phyloP scores from a whole-genome alignment of 225 moss, liverwort and hornwort genomes.

The Takakia lepidozioides region DNA sequence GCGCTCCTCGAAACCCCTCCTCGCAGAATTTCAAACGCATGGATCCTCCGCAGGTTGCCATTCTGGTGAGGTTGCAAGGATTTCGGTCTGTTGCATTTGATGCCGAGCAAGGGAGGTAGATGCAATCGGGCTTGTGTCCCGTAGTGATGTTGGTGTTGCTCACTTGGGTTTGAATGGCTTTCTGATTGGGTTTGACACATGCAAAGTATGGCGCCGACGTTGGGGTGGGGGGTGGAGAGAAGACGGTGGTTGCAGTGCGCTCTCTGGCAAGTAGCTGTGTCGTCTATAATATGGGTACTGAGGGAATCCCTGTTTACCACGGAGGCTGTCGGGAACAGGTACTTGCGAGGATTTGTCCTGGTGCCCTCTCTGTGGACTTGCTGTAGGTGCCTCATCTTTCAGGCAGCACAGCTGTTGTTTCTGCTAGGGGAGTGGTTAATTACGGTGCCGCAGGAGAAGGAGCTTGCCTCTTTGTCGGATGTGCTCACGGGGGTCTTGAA shows the following conservation, averaged over 20 bases:
- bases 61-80: no score
- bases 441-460: slow-evolving; percentile 51
- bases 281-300: slow-evolving; percentile 36
- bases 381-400: slow-evolving; percentile 50
- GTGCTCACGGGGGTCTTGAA: slow-evolving; percentile 29
- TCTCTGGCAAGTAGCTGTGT: slow-evolving; percentile 57
- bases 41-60: no score
- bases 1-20: no score
- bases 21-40: no score
- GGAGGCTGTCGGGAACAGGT: slow-evolving; percentile 9
- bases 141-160: no score
- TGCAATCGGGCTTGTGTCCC: no score
- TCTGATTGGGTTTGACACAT: no score
- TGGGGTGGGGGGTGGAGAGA: slow-evolving; percentile 60
- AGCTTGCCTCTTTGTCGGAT: slow-evolving; percentile 39
- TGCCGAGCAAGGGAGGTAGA: no score
- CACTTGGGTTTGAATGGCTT: no score
- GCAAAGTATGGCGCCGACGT: slow-evolving; percentile 25
- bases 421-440: slow-evolving; percentile 52
- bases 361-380: slow-evolving; percentile 35
- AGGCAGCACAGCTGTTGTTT: slow-evolving; percentile 42
- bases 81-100: no score
- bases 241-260: slow-evolving; percentile 73
- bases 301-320: slow-evolving; percentile 40
- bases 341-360: slow-evolving; percentile 19